Base-by-base conservation (phyloP, 2,329 filamentous ascomycete species). In the Malbranchea cinnamomea region DNA sequence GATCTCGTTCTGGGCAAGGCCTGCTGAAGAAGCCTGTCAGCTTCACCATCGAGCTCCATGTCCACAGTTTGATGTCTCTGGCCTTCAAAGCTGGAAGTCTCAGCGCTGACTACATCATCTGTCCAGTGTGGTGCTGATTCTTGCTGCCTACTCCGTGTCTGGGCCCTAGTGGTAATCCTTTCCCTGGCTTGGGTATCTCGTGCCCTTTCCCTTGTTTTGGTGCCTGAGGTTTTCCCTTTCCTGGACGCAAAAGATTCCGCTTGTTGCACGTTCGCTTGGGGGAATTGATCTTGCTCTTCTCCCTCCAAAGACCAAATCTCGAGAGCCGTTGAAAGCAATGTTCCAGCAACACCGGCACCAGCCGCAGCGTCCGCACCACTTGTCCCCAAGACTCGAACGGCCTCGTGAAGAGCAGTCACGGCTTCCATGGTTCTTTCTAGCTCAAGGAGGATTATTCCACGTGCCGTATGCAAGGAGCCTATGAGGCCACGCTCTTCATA, bases 401-500 rank as follows among this genome's bases (percentile, higher is more conserved):
- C 57, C 52, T 94, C 81, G 43, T 95, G 89, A 15, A 95, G 61
- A 2, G 82, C 74, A 6, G 76, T 66, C 3, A 89, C 75, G 1
- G 87, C 87, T 26, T 91, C 78, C 43, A 78, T 78, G 0, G 73
- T 70, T 29, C 71, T 66, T 10, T 71, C 73, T 41, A 83, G 64
- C 45, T 93, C 83, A 41, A 95, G 67, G 32, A 87, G 65, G 8
- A 92, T 78, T 10, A 95, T 62, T 0, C 82, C 87, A 45, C 92
- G 51, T 25, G 57, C 59, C 4, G 59, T 62, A 37, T 63, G 55
- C 13, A 63, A 50, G 4, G 56, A 60, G 3, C 59, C 59, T 16
- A 59, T 46, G 27, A 63, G 44, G 3, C 59, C 59, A 5, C 58
- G 49, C 33, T 62, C 59, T 38, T 62, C 59, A 30, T 62, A 62